Evolutionary conservation across 2,329 filamentous ascomycete genomes (phyloP).

Genomic region (Nemania bipapillata): DNA sequence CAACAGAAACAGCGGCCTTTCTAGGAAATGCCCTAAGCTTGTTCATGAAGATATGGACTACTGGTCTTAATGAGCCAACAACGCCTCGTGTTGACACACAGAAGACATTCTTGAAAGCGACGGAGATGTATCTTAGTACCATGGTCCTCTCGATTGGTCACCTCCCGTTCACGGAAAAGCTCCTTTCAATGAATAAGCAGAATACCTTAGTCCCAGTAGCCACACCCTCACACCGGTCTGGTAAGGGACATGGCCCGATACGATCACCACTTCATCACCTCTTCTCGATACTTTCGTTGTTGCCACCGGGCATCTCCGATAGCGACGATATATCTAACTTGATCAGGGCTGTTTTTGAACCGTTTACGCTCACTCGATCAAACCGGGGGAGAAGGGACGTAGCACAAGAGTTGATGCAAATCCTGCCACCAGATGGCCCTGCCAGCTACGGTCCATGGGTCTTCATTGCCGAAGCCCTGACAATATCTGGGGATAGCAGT

Average conservation of each 20-base stretch:
- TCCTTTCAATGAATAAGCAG: slow-evolving; percentile 61
- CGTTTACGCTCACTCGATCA: slow-evolving; percentile 66
- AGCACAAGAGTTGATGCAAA: slow-evolving; percentile 63
- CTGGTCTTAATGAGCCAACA: slow-evolving; percentile 66
- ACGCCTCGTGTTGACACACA: slow-evolving; percentile 61
- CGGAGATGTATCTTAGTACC: slow-evolving; percentile 62
- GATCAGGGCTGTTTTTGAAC: slow-evolving; percentile 64
- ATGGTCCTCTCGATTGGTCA: slow-evolving; percentile 65
- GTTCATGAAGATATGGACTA: slow-evolving; percentile 75
- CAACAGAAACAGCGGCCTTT: slow-evolving; percentile 82
- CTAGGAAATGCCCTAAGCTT: slow-evolving; percentile 77
- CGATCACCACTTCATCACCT: slow-evolving; percentile 74
- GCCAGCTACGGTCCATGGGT: slow-evolving; percentile 64
- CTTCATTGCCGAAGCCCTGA: slow-evolving; percentile 61
- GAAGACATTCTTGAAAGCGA: slow-evolving; percentile 65
- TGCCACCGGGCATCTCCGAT: slow-evolving; percentile 61
- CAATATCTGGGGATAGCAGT: slow-evolving; percentile 56
- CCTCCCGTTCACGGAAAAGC: slow-evolving; percentile 72
- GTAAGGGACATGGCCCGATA: slow-evolving; percentile 62
- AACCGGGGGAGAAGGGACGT: slow-evolving; percentile 59
- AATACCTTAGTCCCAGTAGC: slow-evolving; percentile 70
- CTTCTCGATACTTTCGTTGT: slow-evolving; percentile 67
- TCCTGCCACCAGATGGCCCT: slow-evolving; percentile 58
- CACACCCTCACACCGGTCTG: slow-evolving; percentile 72
- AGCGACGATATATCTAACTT: slow-evolving; percentile 59